Evolutionary conservation across 129 eudicot genomes (phyloP), one percentile per base, ranked within the genome.

Genomic region (Oenanthe sinensis): DNA sequence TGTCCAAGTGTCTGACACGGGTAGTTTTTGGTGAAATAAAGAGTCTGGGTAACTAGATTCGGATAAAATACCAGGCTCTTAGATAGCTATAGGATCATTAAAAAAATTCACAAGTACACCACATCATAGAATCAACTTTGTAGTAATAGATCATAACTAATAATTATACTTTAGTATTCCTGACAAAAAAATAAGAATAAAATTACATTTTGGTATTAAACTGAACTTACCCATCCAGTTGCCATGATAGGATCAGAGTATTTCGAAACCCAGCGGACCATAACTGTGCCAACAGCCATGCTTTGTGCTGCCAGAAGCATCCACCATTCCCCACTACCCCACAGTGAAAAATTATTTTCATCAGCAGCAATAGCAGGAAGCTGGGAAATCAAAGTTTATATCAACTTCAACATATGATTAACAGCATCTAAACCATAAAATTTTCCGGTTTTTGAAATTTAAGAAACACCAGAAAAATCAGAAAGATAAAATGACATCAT

Each of bases 271-370:
- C 99, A 96, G 43, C 97, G 97, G 78, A 96, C 97, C 97, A 96
- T 96, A 67, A 96, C 97, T 2, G 99, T 96, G n/a, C 99, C 99
- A 46, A 92, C 78, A 20, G 99, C 99, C 99, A 96, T 96, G 83
- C 99, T 96, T 87, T 96, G 99, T 44, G 99, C 99, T 10, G 99
- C 94, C 67, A 96, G 89, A 87, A 96, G 95, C 99, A 96, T 96
- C 99, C 97, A 92, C 97, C 92, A 96, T 75, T 96, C 99, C 36
- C 99, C 99, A 75, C 97, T 96, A 55, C 99, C 99, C 99, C 97
- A 96, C 71, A 96, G 74, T 43, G 97, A 92, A 50, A 96, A 88
- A 70, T 85, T 91, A 79, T 55, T 87, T 45, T 85, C 84, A 50
- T 89, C 90, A 83, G 82, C 72, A 54, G 89, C 54, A 75, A 92